These are phyloP conservation scores for Musa schizocarpa DNA, from an alignment of 176 grass and related monocot genomes.

Conservation along the genomic window DNA sequence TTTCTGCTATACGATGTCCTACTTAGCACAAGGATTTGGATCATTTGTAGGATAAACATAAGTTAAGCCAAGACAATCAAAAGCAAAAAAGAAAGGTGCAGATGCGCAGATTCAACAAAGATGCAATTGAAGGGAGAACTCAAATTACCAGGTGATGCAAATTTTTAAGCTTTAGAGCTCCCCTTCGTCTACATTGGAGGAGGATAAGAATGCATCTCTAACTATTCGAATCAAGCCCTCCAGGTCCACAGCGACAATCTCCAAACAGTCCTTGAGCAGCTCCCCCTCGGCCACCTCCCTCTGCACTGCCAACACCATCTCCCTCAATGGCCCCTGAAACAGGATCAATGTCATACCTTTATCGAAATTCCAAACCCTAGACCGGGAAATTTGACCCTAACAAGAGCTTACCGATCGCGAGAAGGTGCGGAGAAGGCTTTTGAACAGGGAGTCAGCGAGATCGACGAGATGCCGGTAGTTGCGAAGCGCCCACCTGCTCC, in stretches of 20 bases:
- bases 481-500: slow-evolving; percentile 38
- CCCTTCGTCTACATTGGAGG: slow-evolving; percentile 20
- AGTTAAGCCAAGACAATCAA: too few relatives aligned
- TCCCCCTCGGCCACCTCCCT: slow-evolving; percentile 77
- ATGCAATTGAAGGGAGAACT: background rate
- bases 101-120: background rate
- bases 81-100: background rate
- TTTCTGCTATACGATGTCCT: too few relatives aligned
- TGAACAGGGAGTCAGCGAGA: slow-evolving; percentile 36
- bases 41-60: too few relatives aligned
- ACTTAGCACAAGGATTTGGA: too few relatives aligned
- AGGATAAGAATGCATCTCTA: slow-evolving; percentile 54
- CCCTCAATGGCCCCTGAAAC: slow-evolving; percentile 72
- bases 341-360: slow-evolving; percentile 2
- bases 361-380: background rate
- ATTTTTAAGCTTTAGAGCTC: slow-evolving; percentile 45
- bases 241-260: slow-evolving; percentile 60
- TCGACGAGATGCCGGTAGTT: slow-evolving; percentile 46
- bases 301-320: slow-evolving; percentile 59
- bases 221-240: slow-evolving; percentile 67
- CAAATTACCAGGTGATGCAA: background rate
- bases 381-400: background rate
- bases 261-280: slow-evolving; percentile 69
- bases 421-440: slow-evolving; percentile 61
- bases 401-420: slow-evolving; percentile 48